phyloP scores from a whole-genome alignment of 164 flowering plant genomes.

The Annona squamosa region DNA sequence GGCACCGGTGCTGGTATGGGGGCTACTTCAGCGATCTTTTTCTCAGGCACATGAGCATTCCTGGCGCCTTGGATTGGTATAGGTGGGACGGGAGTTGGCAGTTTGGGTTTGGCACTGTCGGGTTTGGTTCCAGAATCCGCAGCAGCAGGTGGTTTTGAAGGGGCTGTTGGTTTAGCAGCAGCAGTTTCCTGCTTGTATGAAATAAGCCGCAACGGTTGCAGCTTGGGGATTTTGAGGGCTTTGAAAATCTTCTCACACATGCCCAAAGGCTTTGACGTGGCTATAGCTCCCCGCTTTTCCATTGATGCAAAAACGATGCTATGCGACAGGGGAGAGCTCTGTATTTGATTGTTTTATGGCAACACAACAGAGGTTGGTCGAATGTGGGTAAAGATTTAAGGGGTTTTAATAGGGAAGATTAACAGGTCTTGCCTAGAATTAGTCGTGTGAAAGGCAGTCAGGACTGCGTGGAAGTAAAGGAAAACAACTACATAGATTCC shows the following conservation, averaged over 20 bases:
- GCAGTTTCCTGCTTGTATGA: not conserved
- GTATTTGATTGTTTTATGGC: not conserved
- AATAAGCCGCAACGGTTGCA: not conserved
- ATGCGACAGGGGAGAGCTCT: not conserved
- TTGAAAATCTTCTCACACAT: constrained; percentile 2
- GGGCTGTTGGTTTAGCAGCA: not conserved
- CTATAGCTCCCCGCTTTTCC: not conserved
- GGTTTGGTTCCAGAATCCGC: not conserved
- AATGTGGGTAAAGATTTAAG: not conserved
- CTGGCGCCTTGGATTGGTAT: not conserved
- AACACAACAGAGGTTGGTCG: not conserved
- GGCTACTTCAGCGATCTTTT: not conserved
- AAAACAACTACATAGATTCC: not conserved
- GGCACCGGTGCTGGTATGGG: not conserved
- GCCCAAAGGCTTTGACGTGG: not conserved
- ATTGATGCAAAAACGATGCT: not conserved
- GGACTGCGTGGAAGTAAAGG: not conserved
- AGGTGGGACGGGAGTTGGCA: not conserved
- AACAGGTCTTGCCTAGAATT: not conserved
- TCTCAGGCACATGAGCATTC: not conserved
- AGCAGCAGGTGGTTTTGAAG: too few relatives aligned
- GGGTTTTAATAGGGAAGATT: not conserved
- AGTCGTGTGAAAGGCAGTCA: not conserved
- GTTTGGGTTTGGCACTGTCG: not conserved
- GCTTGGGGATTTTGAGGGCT: not conserved